These are phyloP conservation scores for Alternaria sp. DNA, from an alignment of 2,329 filamentous ascomycete genomes.

Conservation along the genomic window DNA sequence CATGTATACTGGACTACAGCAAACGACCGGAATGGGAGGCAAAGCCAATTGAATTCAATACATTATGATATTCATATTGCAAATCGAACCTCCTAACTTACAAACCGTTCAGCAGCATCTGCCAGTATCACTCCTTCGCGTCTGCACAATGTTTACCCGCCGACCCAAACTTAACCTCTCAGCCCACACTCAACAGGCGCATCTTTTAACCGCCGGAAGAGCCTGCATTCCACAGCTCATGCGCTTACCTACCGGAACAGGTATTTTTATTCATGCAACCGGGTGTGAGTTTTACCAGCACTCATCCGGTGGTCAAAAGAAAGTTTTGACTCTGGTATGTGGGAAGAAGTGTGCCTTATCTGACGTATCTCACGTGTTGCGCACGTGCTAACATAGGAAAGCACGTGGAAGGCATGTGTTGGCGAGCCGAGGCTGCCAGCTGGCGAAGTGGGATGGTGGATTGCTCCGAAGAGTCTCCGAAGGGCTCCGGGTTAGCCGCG, in stretches of 20 bases:
- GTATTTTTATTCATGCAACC: slow-evolving; percentile 4
- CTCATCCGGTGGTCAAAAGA: slow-evolving; percentile 4
- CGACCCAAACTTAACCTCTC: background rate
- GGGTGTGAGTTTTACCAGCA: slow-evolving; percentile 11
- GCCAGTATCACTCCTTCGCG: background rate
- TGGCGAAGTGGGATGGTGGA: background rate
- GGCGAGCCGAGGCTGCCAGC: slow-evolving; percentile 2
- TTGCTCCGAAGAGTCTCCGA: slow-evolving; percentile 1
- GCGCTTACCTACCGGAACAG: slow-evolving; percentile 11
- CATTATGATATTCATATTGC: background rate
- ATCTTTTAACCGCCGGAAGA: slow-evolving; percentile 23
- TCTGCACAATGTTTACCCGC: slow-evolving; percentile 5
- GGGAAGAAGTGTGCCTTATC: background rate
- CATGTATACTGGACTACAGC: background rate
- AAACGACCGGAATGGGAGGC: background rate
- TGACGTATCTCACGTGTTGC: background rate
- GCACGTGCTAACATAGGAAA: background rate
- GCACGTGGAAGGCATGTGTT: background rate
- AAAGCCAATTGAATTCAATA: background rate
- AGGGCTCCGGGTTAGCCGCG: background rate
- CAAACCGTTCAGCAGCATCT: background rate
- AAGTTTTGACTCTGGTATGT: background rate
- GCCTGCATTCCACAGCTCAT: slow-evolving; percentile 10
- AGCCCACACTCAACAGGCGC: slow-evolving; percentile 1
- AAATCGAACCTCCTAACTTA: background rate